Conservation (phyloP, 2,329 filamentous ascomycete genomes). For the Fusarium sp. region DNA sequence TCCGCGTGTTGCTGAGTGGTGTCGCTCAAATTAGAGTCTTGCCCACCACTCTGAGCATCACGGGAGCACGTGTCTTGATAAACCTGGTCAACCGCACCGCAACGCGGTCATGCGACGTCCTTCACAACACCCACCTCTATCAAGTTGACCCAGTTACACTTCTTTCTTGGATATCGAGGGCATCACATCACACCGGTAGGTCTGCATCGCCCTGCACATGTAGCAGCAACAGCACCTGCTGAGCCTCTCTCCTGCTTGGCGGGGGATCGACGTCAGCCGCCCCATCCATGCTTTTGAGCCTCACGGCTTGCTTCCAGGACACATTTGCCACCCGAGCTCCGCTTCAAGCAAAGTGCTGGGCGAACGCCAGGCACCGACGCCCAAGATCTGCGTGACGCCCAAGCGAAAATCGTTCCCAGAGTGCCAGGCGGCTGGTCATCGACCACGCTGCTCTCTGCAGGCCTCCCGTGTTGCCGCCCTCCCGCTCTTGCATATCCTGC, state of each 20-base stretch:
- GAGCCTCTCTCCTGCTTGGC: slow-evolving; percentile 7
- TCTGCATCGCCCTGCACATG: slow-evolving; percentile 6
- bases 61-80: slow-evolving; percentile 34
- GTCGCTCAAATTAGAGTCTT: slow-evolving; percentile 1
- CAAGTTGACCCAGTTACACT: slow-evolving; percentile 29
- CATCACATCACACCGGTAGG: slow-evolving; percentile 10
- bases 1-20: slow-evolving; percentile 28
- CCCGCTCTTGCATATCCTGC: slow-evolving; percentile 33
- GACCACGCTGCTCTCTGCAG: slow-evolving; percentile 23
- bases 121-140: slow-evolving; percentile 29
- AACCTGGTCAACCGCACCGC: slow-evolving; percentile 14
- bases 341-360: slow-evolving; percentile 1
- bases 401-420: slow-evolving; percentile 22
- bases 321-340: slow-evolving; percentile 26
- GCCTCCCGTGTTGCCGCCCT: slow-evolving; percentile 32
- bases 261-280: slow-evolving; percentile 39
- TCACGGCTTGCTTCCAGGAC: slow-evolving; percentile 38
- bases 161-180: slow-evolving; percentile 21
- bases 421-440: slow-evolving; percentile 27
- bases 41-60: slow-evolving; percentile 21
- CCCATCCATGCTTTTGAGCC: slow-evolving; percentile 20
- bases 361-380: slow-evolving; percentile 28
- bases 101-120: slow-evolving; percentile 32
- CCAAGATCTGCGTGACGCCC: slow-evolving; percentile 18
- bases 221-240: slow-evolving; percentile 7